A percentile compares a stretch with the other conserved stretches of the same genome.
phyloP scores from a whole-genome alignment of 1,284 basidiomycete genomes.

The Sanguinoderma infundibulare region DNA sequence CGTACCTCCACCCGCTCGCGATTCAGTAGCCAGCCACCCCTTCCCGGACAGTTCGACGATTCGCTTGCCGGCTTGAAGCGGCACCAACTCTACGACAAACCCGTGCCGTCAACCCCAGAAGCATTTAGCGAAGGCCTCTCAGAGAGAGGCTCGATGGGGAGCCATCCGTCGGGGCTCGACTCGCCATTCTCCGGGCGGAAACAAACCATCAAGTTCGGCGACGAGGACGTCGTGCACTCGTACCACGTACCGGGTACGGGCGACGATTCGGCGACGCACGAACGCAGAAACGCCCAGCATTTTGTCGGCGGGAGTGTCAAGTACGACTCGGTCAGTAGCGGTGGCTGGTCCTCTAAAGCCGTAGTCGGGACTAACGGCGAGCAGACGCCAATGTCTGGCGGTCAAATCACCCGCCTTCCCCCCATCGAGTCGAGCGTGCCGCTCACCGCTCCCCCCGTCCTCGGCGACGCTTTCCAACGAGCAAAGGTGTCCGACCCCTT shows the following conservation, averaged over 20 bases:
- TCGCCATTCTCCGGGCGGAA: conserved; percentile 46
- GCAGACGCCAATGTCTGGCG: conserved; percentile 11
- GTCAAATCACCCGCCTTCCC: conserved; percentile 18
- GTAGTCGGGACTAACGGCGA: conserved; percentile 28
- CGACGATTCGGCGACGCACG: conserved; percentile 54
- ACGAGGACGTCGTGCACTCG: conserved; percentile 72
- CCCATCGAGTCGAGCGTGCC: conserved; percentile 20
- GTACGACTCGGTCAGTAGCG: conserved; percentile 28
- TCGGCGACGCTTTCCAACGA: conserved; percentile 27
- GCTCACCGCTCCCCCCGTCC: conserved; percentile 38
- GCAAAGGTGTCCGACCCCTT: conserved; percentile 32
- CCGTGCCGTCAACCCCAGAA: conserved; percentile 45
- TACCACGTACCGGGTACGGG: conserved; percentile 57
- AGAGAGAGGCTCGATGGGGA: conserved; percentile 37
- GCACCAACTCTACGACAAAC: conserved; percentile 84
- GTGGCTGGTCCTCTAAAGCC: conserved; percentile 24
- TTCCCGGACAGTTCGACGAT: conserved; percentile 24
- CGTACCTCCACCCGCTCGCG: conserved; percentile 31
- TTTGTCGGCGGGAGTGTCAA: conserved; percentile 17
- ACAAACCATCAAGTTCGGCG: conserved; percentile 77
- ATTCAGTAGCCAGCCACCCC: conserved; percentile 23
- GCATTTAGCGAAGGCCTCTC: conserved; percentile 25
- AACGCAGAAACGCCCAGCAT: conserved; percentile 43
- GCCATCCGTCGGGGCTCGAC: conserved; percentile 27
- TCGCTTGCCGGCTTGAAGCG: conserved; percentile 55